A percentile compares a stretch with the other conserved stretches of the same genome.
These are phyloP conservation scores for Trifolium fragiferum DNA, from an alignment of 306 rosid species.

Conservation along the genomic window DNA sequence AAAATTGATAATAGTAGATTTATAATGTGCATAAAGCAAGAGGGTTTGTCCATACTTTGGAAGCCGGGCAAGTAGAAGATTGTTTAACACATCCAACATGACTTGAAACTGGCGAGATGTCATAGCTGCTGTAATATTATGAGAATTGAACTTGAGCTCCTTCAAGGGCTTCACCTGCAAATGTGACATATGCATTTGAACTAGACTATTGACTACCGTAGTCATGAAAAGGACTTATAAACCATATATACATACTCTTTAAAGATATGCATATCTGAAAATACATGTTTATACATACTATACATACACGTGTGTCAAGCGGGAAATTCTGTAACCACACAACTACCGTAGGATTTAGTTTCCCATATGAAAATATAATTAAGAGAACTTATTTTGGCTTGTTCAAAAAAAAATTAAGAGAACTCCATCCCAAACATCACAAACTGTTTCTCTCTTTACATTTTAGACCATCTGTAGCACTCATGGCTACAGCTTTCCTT, in stretches of 20 bases:
- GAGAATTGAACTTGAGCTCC: slow-evolving; percentile 89
- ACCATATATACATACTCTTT: slow-evolving; percentile 24
- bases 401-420: no score
- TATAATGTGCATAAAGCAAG: slow-evolving; percentile 27
- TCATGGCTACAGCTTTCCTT: not conserved
- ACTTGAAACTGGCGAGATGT: slow-evolving; percentile 99
- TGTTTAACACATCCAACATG: slow-evolving; percentile 85
- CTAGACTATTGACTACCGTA: slow-evolving; percentile 12
- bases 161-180: slow-evolving; percentile 95
- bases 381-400: no score
- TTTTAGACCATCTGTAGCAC: not conserved
- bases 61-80: slow-evolving; percentile 89
- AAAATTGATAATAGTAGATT: not conserved
- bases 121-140: slow-evolving; percentile 85
- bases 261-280: slow-evolving; percentile 8
- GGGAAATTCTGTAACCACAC: slow-evolving; percentile 8
- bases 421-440: not conserved
- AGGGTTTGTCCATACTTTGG: slow-evolving; percentile 74
- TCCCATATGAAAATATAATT: not conserved
- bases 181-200: slow-evolving; percentile 39
- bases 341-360: not conserved
- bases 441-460: not conserved
- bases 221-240: slow-evolving; percentile 7
- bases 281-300: not conserved
- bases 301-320: not conserved